Evolutionary conservation across 768 basidiomycete species (phyloP), one percentile per base, ranked within the genome.

Genomic region (Boletus pseudo-olivaceus): DNA sequence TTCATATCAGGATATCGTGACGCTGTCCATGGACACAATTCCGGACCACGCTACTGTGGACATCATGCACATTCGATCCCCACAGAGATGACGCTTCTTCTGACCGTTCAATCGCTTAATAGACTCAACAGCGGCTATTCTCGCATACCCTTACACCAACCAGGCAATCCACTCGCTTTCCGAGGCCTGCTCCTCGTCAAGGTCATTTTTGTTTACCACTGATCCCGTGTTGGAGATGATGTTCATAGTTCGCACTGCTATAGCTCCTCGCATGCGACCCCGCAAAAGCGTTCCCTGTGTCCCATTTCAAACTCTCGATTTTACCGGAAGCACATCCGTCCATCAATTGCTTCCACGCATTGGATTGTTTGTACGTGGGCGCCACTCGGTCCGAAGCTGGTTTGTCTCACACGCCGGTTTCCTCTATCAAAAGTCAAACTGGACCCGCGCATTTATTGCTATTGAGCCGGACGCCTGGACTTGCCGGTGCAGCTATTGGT

Each of bases 271-370:
- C 81, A 0, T 97, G 98, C 64, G 94, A 98, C 65, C 93, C 94
- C 0, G 79, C 86, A n/a, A 78, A 87, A 67, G 82, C 75, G 3
- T 78, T 85, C 35, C 85, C 88, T 6, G 86, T 95, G 7, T 84
- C 85, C 0, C 72, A 82, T 37, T 92, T 98, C 67, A 73, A 78
- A 2, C 78, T 98, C 1, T 85, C 89, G 0, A 87, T 96, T 27
- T 71, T 98, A 14, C 96, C 96, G 0, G 96, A 98, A 72, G 94
- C 94, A 5, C 76, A 76, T 39, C 92, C 93, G 0, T 79, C 82
- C 10, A 95, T 97, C 67, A 95, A 92, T 63, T 97, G 90, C 63
- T 93, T 97, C 76, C 93, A 98, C 67, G 93, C 93, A 0, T 72
- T 98, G 42, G 93, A 97, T 67, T 96, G 94, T 67, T 95, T 91